A percentile compares a stretch with the other conserved stretches of the same genome.
phyloP scores from a whole-genome alignment of 768 basidiomycete species.

The Strobilomyces echinocephalus region DNA sequence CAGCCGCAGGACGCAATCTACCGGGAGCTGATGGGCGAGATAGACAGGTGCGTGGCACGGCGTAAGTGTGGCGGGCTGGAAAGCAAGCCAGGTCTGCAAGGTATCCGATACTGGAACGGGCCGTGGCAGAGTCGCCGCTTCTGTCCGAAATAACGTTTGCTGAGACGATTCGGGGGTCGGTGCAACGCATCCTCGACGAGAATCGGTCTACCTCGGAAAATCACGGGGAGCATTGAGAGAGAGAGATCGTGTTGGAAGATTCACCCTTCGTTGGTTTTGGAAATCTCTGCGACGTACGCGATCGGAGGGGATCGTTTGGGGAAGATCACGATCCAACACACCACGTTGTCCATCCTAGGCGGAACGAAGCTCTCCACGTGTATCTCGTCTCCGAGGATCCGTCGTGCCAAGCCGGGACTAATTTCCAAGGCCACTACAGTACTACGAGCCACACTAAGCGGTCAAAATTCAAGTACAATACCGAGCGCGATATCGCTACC shows the following conservation, averaged over 20 bases:
- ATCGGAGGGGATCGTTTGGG: background rate
- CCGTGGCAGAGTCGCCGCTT: conserved; percentile 46
- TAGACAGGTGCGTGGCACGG: conserved; percentile 50
- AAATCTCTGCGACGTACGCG: background rate
- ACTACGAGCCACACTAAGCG: background rate
- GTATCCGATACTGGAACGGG: conserved; percentile 63
- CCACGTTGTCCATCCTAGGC: background rate
- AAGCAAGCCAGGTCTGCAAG: conserved; percentile 28
- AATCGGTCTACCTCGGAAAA: conserved; percentile 12
- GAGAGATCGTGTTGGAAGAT: background rate
- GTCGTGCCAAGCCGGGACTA: background rate
- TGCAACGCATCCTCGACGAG: conserved; percentile 44
- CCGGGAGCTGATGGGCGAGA: conserved; percentile 64
- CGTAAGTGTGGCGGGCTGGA: background rate
- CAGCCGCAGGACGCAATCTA: conserved; percentile 50
- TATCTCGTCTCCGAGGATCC: conserved; percentile 4
- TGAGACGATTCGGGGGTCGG: conserved; percentile 37
- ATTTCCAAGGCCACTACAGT: background rate
- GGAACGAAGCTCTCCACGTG: conserved; percentile 1
- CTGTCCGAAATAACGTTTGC: conserved; percentile 47
- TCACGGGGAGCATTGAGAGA: background rate
- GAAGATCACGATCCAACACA: conserved; percentile 5
- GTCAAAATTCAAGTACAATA: background rate
- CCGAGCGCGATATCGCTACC: background rate
- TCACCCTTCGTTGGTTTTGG: background rate